phyloP scores from a whole-genome alignment of 2,329 filamentous ascomycete species.

The Alternaria sp. region DNA sequence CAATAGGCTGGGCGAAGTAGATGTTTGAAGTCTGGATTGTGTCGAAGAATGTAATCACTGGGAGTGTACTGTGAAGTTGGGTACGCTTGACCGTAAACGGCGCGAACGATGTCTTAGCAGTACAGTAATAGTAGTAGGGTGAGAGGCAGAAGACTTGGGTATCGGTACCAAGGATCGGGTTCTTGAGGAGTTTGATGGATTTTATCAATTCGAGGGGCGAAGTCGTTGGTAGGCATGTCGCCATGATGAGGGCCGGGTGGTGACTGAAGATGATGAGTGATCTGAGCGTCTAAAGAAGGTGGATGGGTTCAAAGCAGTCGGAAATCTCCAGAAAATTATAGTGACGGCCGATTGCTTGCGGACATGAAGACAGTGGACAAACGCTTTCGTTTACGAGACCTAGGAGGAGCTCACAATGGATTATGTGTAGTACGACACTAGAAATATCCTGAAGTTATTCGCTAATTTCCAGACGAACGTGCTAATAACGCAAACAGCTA shows the following conservation, averaged over 20 bases:
- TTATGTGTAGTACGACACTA: too few relatives aligned
- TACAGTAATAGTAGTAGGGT: neutral
- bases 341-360: neutral
- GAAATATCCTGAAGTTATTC: too few relatives aligned
- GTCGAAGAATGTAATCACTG: too few relatives aligned
- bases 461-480: too few relatives aligned
- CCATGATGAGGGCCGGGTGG: neutral
- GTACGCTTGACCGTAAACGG: neutral
- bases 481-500: too few relatives aligned
- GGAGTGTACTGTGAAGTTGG: neutral
- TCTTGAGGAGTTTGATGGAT: neutral
- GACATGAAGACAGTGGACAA: neutral
- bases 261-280: neutral
- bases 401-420: too few relatives aligned
- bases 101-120: neutral
- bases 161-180: neutral
- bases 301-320: neutral
- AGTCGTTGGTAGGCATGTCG: neutral
- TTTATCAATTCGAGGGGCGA: neutral
- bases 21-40: too few relatives aligned
- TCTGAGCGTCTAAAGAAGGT: accelerated
- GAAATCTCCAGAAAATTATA: neutral
- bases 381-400: neutral
- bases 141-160: accelerated
- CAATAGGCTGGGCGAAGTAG: neutral